Base-by-base conservation (phyloP, 2,329 filamentous ascomycete species). In the Epichloe aotearoae region DNA sequence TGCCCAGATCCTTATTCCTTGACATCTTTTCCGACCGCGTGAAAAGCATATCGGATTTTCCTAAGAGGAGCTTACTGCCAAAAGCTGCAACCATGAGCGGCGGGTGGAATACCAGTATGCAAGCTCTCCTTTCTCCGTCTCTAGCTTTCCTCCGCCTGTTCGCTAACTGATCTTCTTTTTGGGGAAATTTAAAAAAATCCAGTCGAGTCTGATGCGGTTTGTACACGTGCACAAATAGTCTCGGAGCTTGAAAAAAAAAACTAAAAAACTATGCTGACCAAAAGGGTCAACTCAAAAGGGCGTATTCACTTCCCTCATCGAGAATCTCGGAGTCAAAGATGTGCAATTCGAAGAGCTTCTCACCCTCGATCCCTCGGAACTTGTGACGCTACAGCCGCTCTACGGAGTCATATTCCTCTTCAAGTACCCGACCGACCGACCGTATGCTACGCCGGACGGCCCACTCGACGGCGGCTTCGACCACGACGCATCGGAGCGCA, bases 401-500 rank as follows among this genome's bases (percentile, higher is more conserved):
- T 94, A 95, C 71, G 93, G 93, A 62, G 88, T 98, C 58, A 96
- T 98, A 63, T 98, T 98, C 70, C 87, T 98, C 66, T 98, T 98
- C 82, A 97, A 96, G 72, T 98, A 87, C 70, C 87, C 80, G 47
- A 89, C 82, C 54, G 82, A 86, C 64, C 78, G 68, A 54, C 78
- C 73, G 59, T 84, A 74, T 71, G 80, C 72, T 38, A 68, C 67
- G 54, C 70, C 76, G 41, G 75, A 80, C 51, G 77, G 77, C 43
- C 89, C 90, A 0, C 78, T 82, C 56, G 90, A 97, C 66, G 93
- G 93, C 54, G 74, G 72, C 36, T 95, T 88, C 67, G 89, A 96
- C 70, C 73, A 81, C 58, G 75, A 74, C 15, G 88, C 88, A 14
- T 74, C 85, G 17, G 82, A 88, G 55, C 75, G 78, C 54, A 76